Base-by-base conservation (phyloP, 305 asterid genomes). In the Solanum hybrid region DNA sequence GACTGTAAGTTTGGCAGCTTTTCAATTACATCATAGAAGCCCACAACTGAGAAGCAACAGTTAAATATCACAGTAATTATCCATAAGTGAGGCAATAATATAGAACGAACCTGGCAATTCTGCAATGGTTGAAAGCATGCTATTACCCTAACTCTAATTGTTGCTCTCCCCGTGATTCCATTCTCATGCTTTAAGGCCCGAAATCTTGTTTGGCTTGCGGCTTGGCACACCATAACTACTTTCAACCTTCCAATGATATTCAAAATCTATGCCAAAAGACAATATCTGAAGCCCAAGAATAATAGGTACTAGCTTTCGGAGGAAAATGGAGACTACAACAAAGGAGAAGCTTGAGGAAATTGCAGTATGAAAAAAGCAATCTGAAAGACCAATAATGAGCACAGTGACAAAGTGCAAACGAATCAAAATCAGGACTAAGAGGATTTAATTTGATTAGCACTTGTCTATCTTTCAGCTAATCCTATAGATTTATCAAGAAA, bases 151-250 rank as follows among this genome's bases (percentile, higher is more conserved):
- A 95, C 96, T 89, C 96, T 91, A 88, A 96, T 94, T 84, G 98
- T 94, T 89, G 96, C 86, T 94, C 93, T 93, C 81, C 96, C 97
- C 34, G 95, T 90, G 93, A 95, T 93, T 89, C 98, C 98, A 90
- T 90, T 92, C 92, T 96, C 98, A 87, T 96, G 97, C 94, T 96
- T 96, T 88, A 91, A 93, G 87, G 96, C 95, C 94, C 93, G 92
- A 81, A 96, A 96, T 92, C 93, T 91, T 89, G 97, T 93, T 91
- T 94, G 98, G 90, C 97, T 93, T 10, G 97, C 97, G 87, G 97
- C 95, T 95, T 95, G 98, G 95, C 97, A 94, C 96, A 95, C 99
- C 99, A 96, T 96, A 94, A 95, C 97, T 95, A 89, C 95, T 94
- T 89, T 92, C 68, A 90, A 90, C 90, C 92, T 93, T 93, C 90